These are phyloP conservation scores for Microcyclospora pomicola DNA, from an alignment of 2,329 filamentous ascomycete species.

Conservation along the genomic window DNA sequence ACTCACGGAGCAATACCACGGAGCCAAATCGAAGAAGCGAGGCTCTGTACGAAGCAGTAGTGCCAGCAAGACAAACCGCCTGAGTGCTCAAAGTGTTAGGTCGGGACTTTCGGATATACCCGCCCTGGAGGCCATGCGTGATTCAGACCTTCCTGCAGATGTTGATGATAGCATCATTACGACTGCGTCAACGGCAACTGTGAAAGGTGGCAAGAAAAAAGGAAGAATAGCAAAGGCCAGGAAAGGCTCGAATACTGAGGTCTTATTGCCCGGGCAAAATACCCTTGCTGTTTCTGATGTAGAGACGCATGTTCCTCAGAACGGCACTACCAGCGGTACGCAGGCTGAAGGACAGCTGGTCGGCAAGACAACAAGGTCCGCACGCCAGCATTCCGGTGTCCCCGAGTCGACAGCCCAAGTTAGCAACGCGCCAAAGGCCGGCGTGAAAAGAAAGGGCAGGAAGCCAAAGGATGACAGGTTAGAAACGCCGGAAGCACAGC, in stretches of 20 bases:
- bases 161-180: slow-evolving; percentile 45
- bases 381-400: too few relatives aligned
- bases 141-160: slow-evolving; percentile 17
- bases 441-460: slow-evolving; percentile 7
- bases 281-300: too few relatives aligned
- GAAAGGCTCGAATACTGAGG: slow-evolving; percentile 12
- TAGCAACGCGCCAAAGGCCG: too few relatives aligned
- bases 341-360: too few relatives aligned
- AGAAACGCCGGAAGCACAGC: slow-evolving; percentile 7
- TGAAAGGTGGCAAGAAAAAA: slow-evolving; percentile 21
- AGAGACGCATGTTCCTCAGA: too few relatives aligned
- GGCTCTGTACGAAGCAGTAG: slow-evolving; percentile 14
- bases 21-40: slow-evolving; percentile 16
- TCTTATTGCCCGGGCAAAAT: slow-evolving; percentile 1
- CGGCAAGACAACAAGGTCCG: too few relatives aligned
- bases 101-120: slow-evolving; percentile 13
- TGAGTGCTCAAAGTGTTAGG: slow-evolving; percentile 35
- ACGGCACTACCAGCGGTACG: too few relatives aligned
- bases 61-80: slow-evolving; percentile 55
- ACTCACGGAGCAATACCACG: slow-evolving; percentile 39
- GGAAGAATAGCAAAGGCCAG: slow-evolving; percentile 30
- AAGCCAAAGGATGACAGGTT: slow-evolving; percentile 12
- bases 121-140: slow-evolving; percentile 7
- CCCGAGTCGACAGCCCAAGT: too few relatives aligned
- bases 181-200: slow-evolving; percentile 24